These are phyloP conservation scores for Sporothrix phasma DNA, from an alignment of 2,329 filamentous ascomycete genomes.

Conservation along the genomic window DNA sequence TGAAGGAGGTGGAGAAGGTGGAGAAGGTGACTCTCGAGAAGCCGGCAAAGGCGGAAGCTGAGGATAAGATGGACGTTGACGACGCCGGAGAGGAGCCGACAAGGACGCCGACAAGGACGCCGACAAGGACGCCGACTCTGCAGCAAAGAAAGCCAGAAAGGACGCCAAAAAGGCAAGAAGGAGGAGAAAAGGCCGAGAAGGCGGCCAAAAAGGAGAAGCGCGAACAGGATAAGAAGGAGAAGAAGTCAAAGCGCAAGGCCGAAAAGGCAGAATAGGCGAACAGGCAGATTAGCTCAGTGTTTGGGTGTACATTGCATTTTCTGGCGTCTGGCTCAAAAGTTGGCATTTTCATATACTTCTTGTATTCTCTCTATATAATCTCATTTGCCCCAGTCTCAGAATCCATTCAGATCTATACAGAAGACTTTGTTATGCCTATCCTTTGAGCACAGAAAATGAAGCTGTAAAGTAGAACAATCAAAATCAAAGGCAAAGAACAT, in stretches of 20 bases:
- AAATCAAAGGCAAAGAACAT: no score
- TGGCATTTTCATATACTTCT: no score
- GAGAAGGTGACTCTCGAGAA: neutral
- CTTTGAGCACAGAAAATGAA: no score
- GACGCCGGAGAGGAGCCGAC: neutral
- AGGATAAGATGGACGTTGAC: slow-evolving; percentile 1
- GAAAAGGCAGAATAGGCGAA: neutral
- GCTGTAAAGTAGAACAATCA: no score
- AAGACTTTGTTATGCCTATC: no score
- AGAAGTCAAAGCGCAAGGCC: neutral
- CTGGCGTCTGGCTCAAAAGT: no score
- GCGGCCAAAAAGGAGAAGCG: slow-evolving; percentile 7
- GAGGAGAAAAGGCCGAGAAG: slow-evolving; percentile 7
- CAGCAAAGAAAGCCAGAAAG: neutral
- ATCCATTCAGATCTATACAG: no score
- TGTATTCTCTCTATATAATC: no score
- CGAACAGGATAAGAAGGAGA: slow-evolving; percentile 6
- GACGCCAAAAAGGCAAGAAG: neutral
- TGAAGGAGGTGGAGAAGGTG: neutral
- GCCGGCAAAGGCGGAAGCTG: neutral
- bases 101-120: neutral
- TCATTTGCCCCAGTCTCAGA: no score
- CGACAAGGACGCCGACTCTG: no score
- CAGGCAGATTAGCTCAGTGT: no score
- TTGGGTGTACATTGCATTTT: no score